A percentile compares a stretch with the other conserved stretches of the same genome.
Evolutionary conservation across 2,329 filamentous ascomycete species (phyloP).

Genomic region (Celoporthe dispersa): DNA sequence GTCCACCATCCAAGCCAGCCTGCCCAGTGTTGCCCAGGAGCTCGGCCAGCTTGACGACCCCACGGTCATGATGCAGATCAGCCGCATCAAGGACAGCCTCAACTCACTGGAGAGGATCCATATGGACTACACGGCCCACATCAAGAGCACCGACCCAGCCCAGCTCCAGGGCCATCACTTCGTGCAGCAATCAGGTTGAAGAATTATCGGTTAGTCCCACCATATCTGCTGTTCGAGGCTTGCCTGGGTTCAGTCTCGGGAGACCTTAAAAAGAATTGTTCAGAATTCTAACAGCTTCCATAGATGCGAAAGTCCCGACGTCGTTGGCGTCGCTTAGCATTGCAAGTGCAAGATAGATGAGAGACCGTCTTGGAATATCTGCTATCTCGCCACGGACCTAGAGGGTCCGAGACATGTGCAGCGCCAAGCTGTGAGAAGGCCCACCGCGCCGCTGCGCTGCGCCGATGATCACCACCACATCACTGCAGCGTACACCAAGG

Average conservation of each 20-base stretch:
- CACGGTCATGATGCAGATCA: conserved; percentile 58
- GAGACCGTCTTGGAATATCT: conserved; percentile 2
- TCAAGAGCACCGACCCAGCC: conserved; percentile 39
- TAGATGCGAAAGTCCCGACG: background rate
- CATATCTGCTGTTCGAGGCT: background rate
- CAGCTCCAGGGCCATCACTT: conserved; percentile 43
- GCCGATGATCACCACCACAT: conserved; percentile 1
- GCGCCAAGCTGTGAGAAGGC: conserved; percentile 17
- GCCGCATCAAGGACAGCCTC: conserved; percentile 55
- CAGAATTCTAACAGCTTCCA: background rate
- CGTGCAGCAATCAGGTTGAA: conserved; percentile 43
- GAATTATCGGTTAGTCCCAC: conserved; percentile 37
- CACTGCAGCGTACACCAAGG: background rate
- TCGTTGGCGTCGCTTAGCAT: background rate
- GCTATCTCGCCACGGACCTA: conserved; percentile 1
- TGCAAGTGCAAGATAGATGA: conserved; percentile 24
- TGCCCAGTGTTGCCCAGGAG: conserved; percentile 61
- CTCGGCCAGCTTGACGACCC: conserved; percentile 56
- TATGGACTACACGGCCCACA: conserved; percentile 40
- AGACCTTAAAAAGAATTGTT: no score
- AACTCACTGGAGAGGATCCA: conserved; percentile 57
- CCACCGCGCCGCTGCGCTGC: conserved; percentile 7
- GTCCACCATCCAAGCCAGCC: conserved; percentile 65
- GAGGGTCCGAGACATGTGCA: conserved; percentile 10
- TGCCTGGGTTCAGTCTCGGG: background rate